These are phyloP conservation scores for Coemansia sp. DNA, from an alignment of 192 early-diverging fungal species.

Conservation along the genomic window DNA sequence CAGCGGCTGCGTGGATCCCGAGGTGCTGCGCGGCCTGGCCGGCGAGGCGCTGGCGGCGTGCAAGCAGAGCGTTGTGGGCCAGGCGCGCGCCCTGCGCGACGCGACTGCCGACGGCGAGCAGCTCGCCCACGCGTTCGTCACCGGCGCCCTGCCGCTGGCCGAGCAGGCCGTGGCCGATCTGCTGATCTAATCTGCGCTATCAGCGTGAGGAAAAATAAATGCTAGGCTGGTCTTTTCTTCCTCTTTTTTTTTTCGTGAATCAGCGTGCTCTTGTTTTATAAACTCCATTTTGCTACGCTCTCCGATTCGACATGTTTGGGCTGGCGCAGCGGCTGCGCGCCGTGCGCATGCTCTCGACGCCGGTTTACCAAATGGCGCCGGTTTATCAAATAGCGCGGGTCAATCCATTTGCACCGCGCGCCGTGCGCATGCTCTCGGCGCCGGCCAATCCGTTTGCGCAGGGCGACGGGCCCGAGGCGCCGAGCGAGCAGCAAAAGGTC, in stretches of 20 bases:
- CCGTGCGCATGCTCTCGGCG: no score
- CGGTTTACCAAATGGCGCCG: no score
- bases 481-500: background rate
- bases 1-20: constrained; percentile 32
- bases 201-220: no score
- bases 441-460: no score
- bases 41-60: constrained; percentile 19
- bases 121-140: constrained; percentile 35
- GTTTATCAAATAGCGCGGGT: no score
- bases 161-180: background rate
- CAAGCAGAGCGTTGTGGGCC: constrained; percentile 10
- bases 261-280: no score
- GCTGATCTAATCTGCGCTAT: background rate
- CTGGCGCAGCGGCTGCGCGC: background rate
- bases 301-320: no score
- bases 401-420: no score
- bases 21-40: constrained; percentile 26
- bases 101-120: constrained; percentile 18
- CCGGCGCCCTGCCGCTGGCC: background rate
- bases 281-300: no score
- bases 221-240: background rate
- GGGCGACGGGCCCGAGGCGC: no score
- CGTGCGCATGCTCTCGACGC: no score
- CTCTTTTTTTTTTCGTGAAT: no score
- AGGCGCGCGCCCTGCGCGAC: constrained; percentile 21